A percentile compares a stretch with the other conserved stretches of the same genome.
phyloP scores from a whole-genome alignment of 495 filamentous ascomycete species.

The Aspergillus heteromorphus region DNA sequence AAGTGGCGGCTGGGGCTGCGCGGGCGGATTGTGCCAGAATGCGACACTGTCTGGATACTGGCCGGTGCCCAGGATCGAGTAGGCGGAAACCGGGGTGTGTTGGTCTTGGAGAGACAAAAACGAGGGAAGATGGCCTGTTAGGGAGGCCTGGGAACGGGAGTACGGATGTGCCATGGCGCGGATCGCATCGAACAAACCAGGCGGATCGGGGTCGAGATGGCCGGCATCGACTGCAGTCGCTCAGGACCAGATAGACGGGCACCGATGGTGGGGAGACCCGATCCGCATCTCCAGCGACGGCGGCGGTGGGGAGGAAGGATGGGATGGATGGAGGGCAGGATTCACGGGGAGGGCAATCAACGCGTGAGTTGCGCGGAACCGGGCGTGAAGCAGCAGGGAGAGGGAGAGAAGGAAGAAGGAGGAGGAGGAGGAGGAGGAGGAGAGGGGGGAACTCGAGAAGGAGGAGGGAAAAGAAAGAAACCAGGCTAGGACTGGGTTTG shows the following conservation, averaged over 20 bases:
- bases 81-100: slow-evolving; percentile 26
- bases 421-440: neutral
- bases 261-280: neutral
- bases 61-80: slow-evolving; percentile 31
- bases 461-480: neutral
- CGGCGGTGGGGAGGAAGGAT: neutral
- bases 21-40: slow-evolving; percentile 37
- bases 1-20: slow-evolving; percentile 15
- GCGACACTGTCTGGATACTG: slow-evolving; percentile 41
- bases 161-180: slow-evolving; percentile 33
- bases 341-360: neutral
- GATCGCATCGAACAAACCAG: slow-evolving; percentile 15
- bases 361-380: neutral
- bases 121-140: slow-evolving; percentile 23
- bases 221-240: slow-evolving; percentile 10
- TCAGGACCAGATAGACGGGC: neutral
- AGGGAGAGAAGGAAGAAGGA: neutral
- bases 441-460: neutral
- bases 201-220: slow-evolving; percentile 2
- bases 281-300: slow-evolving; percentile 5
- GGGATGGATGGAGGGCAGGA: neutral
- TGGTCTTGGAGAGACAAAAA: slow-evolving; percentile 11
- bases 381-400: neutral
- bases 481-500: neutral
- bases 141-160: slow-evolving; percentile 28